phyloP scores from a whole-genome alignment of 768 basidiomycete species.

The Rhodotorula babjevae region DNA sequence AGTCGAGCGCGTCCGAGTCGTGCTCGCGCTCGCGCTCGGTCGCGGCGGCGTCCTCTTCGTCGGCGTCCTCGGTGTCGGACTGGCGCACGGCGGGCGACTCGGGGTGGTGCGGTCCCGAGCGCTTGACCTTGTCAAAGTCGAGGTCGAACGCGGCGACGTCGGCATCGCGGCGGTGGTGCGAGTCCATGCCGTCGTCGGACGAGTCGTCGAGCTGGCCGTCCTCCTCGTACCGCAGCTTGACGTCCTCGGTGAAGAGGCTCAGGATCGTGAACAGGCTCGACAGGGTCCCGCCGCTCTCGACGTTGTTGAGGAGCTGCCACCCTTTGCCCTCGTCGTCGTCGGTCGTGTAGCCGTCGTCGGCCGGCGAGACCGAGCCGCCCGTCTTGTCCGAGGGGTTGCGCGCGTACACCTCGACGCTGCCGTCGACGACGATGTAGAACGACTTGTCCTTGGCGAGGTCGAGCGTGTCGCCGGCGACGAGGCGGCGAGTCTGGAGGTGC shows the following conservation, averaged over 20 bases:
- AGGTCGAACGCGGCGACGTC: conserved; percentile 34
- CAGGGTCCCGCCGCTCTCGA: conserved; percentile 88
- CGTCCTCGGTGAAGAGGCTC: conserved; percentile 82
- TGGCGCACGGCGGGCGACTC: background rate
- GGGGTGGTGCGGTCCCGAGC: background rate
- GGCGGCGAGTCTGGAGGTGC: conserved; percentile 87
- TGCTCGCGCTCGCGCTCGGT: conserved; percentile 9
- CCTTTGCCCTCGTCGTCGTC: conserved; percentile 92
- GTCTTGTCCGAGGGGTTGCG: conserved; percentile 51
- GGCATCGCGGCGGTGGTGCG: background rate
- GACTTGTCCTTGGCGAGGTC: conserved; percentile 85
- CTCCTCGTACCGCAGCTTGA: conserved; percentile 72
- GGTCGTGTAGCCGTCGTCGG: conserved; percentile 64
- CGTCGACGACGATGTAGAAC: conserved; percentile 97
- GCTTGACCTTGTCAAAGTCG: conserved; percentile 2
- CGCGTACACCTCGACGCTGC: conserved; percentile 90
- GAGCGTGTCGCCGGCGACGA: conserved; percentile 92
- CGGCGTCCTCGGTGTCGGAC: background rate
- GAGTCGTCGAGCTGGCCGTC: background rate
- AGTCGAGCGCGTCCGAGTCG: background rate
- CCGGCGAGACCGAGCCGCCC: background rate
- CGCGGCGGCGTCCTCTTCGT: background rate
- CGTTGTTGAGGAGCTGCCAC: conserved; percentile 92
- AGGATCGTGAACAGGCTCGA: conserved; percentile 96
- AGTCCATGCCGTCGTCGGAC: background rate